Conservation (phyloP, 2,329 filamentous ascomycete species). For the Hypoxylon sp. region DNA sequence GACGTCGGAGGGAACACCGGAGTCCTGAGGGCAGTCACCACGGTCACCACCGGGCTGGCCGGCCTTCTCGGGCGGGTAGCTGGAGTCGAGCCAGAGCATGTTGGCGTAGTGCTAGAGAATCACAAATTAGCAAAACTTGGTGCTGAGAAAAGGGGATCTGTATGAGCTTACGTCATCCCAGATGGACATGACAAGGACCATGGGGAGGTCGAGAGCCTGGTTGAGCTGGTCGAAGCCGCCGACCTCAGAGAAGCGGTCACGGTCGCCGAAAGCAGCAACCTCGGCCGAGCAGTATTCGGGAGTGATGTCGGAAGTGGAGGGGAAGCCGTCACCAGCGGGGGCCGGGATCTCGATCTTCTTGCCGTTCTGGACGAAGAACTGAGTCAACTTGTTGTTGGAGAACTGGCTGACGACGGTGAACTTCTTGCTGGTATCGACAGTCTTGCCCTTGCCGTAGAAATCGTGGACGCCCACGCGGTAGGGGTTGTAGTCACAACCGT, state of each 20-base stretch:
- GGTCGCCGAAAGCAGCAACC: conserved; percentile 68
- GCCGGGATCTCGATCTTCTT: conserved; percentile 63
- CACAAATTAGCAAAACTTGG: conserved; percentile 25
- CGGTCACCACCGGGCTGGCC: conserved; percentile 62
- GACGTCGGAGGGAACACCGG: conserved; percentile 64
- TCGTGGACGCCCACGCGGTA: conserved; percentile 73
- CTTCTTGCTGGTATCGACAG: conserved; percentile 69
- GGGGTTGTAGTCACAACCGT: conserved; percentile 78
- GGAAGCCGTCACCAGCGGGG: conserved; percentile 52
- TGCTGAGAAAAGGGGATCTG: not conserved
- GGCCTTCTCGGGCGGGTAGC: conserved; percentile 60
- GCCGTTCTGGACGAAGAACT: conserved; percentile 73
- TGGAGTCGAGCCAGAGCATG: conserved; percentile 74
- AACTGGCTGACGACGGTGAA: conserved; percentile 76
- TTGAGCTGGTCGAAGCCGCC: conserved; percentile 70
- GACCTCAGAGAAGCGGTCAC: conserved; percentile 64
- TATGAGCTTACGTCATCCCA: conserved; percentile 67
- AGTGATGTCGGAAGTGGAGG: conserved; percentile 60
- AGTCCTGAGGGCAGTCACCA: conserved; percentile 63
- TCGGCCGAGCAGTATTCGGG: conserved; percentile 69
- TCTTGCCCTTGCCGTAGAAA: conserved; percentile 73
- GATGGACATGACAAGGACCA: conserved; percentile 74
- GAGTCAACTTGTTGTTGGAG: conserved; percentile 62
- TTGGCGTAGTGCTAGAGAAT: conserved; percentile 63
- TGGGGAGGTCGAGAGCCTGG: conserved; percentile 66